Conservation (phyloP, 208 protist genomes). For the Naegleria gruberi region DNA sequence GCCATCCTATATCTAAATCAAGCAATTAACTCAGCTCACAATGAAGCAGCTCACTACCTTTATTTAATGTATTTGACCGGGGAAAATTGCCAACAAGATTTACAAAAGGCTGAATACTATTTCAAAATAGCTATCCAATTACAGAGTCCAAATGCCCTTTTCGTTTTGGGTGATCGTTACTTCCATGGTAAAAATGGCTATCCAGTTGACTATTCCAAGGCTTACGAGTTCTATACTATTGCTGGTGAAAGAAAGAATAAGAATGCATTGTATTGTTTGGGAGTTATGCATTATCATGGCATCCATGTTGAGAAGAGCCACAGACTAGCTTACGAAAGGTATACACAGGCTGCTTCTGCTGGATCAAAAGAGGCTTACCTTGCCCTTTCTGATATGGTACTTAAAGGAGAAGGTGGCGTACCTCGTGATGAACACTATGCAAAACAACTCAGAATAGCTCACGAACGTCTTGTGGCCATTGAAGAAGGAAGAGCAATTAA, state of each 20-base stretch:
- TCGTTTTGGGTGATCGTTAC: not conserved
- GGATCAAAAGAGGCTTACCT: not conserved
- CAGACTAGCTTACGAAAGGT: not conserved
- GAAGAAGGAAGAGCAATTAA: not conserved
- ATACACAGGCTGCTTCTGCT: not conserved
- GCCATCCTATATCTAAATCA: not conserved
- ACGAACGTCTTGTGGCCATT: not conserved
- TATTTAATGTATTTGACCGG: not conserved
- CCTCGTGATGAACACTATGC: slow-evolving; percentile 2
- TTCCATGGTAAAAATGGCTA: not conserved
- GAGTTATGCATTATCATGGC: slow-evolving; percentile 1
- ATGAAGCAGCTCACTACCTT: not conserved
- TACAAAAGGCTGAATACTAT: not conserved
- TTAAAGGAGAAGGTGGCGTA: not conserved
- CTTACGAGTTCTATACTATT: not conserved
- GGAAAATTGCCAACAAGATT: not conserved
- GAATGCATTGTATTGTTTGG: slow-evolving; percentile 18
- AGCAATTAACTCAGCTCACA: not conserved
- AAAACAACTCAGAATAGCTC: not conserved
- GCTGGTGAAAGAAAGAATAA: not conserved
- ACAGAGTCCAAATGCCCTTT: not conserved
- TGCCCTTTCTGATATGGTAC: not conserved
- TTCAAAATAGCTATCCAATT: not conserved
- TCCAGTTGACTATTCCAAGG: not conserved
- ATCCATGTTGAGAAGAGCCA: not conserved